Evolutionary conservation across 345 rosid genomes (phyloP).

Genomic region (rapeseed (Brassica napus)): DNA sequence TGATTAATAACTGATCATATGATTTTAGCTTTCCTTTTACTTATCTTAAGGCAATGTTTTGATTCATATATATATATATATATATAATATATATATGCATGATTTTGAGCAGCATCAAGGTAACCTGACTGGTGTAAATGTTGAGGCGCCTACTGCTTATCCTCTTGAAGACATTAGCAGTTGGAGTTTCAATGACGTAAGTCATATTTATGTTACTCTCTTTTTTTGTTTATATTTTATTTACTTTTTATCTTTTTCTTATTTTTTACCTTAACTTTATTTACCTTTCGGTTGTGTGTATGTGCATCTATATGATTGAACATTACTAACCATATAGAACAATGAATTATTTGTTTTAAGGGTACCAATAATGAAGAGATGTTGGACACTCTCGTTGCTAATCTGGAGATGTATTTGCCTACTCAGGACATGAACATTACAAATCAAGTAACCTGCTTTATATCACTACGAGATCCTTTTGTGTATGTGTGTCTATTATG

Average conservation of each 20-base stretch:
- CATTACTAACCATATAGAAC: not conserved
- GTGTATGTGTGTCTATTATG: not conserved
- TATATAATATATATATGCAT: not conserved
- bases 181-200: conserved; percentile 12
- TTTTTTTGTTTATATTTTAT: not conserved
- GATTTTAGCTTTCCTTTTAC: not conserved
- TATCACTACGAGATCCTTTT: not conserved
- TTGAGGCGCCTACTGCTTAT: not conserved
- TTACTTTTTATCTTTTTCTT: not conserved
- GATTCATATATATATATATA: not conserved
- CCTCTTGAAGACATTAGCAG: not conserved
- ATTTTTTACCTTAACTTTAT: not conserved
- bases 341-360: conserved; percentile 8
- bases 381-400: not conserved
- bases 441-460: conserved; percentile 1
- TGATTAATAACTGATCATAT: not conserved
- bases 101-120: conserved; percentile 14
- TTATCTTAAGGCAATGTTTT: not conserved
- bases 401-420: not conserved
- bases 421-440: not conserved
- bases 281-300: not conserved
- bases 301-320: not conserved
- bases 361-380: not conserved
- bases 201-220: not conserved
- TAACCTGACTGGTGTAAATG: not conserved